Evolutionary conservation across 306 rosid species (phyloP), one percentile per base, ranked within the genome.

Genomic region (Bauhinia variegata): DNA sequence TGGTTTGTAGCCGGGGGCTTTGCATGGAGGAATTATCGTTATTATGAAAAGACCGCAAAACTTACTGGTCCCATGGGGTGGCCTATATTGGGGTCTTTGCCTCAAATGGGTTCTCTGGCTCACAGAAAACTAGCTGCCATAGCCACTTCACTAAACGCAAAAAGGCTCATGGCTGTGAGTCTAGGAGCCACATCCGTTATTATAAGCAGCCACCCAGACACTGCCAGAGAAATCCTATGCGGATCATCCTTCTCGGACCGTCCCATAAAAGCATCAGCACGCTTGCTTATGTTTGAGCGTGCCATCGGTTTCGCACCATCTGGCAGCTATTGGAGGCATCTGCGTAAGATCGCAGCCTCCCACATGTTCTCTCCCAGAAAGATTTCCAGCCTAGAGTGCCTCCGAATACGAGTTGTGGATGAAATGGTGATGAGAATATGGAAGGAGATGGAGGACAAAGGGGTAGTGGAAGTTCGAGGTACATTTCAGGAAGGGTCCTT

Each of bases 251-350:
- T 92, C 65, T 71, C 96, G 0, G 89, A 89, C 64, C 96, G 98
- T 2, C 98, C 98, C 0, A 60, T 92, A 1, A 92, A 89, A 70
- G 79, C 74, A 13, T 89, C 96, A 0, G 96, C 98, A 37, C 75
- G 75, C 4, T 39, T 73, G 14, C 88, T 92, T 31, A 87, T 87
- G 98, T 92, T 92, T 7, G 93, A 89, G 75, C 95, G 96, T 0
- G 96, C 98, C 75, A 87, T 92, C 53, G 98, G 98, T 10, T 92
- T 92, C 50, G 95, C 98, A 17, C 95, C 95, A 6, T 78, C 80
- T 0, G 96, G 93, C 9, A n/a, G n/a, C n/a, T n/a, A n/a, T n/a
- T n/a, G n/a, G n/a, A n/a, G n/a, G n/a, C n/a, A n/a, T n/a, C n/a
- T n/a, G n/a, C n/a, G n/a, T n/a, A 70, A 86, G 34, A 78, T 92